A percentile compares a stretch with the other conserved stretches of the same genome.
Evolutionary conservation across 257 asterid genomes (phyloP).

Genomic region (Gentiana straminea): DNA sequence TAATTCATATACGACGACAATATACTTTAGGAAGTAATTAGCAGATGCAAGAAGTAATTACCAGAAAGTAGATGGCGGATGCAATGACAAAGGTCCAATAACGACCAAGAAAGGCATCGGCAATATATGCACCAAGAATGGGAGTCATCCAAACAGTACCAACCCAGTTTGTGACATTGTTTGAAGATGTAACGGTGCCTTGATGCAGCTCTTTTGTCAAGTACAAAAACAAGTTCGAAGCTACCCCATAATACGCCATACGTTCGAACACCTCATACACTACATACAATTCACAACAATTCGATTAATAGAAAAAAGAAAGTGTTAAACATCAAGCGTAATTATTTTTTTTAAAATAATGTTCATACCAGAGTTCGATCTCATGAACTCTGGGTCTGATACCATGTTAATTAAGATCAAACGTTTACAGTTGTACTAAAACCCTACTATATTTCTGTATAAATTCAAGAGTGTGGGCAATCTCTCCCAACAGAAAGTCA

Average conservation of each 20-base stretch:
- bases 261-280: slow-evolving; percentile 69
- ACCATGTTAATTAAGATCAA: too few relatives aligned
- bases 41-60: slow-evolving; percentile 4
- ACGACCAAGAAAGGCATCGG: slow-evolving; percentile 66
- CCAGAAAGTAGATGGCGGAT: slow-evolving; percentile 44
- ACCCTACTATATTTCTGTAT: too few relatives aligned
- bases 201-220: slow-evolving; percentile 46
- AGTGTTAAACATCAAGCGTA: background rate
- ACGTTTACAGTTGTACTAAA: too few relatives aligned
- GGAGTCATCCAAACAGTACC: slow-evolving; percentile 86
- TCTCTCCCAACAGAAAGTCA: too few relatives aligned
- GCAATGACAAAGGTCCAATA: slow-evolving; percentile 63
- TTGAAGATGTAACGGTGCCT: slow-evolving; percentile 69
- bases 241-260: slow-evolving; percentile 71
- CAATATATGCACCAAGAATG: slow-evolving; percentile 62
- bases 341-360: background rate
- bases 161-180: slow-evolving; percentile 68
- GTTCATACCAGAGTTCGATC: too few relatives aligned
- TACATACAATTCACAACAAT: slow-evolving; percentile 7
- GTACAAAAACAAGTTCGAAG: slow-evolving; percentile 59
- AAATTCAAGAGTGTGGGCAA: too few relatives aligned
- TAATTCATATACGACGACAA: too few relatives aligned
- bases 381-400: too few relatives aligned
- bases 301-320: background rate
- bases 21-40: too few relatives aligned